These are phyloP conservation scores for Fusarium luffae DNA, from an alignment of 2,329 filamentous ascomycete genomes.

Conservation along the genomic window DNA sequence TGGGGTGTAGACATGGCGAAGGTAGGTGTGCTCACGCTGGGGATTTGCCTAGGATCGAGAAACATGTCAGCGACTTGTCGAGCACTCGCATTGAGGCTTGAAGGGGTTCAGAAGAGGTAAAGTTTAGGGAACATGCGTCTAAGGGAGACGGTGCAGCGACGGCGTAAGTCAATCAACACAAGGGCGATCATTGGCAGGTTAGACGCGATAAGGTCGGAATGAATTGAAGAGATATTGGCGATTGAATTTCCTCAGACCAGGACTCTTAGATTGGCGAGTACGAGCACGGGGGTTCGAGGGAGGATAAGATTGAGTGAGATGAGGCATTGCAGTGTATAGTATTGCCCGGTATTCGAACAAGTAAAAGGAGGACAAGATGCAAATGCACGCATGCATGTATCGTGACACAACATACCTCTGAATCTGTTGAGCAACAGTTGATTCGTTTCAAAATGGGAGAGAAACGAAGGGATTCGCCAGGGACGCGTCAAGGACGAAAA, in stretches of 20 bases:
- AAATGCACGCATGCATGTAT: constrained; percentile 10
- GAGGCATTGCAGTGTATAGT: constrained; percentile 6
- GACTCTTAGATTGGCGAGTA: constrained; percentile 11
- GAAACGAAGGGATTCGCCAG: constrained; percentile 20
- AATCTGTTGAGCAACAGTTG: constrained; percentile 16
- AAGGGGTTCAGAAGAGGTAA: constrained; percentile 10
- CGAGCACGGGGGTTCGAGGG: constrained; percentile 14
- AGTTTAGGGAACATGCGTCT: constrained; percentile 6
- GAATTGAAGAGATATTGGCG: constrained; percentile 28
- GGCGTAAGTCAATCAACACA: constrained; percentile 17
- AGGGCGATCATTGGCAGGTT: constrained; percentile 21
- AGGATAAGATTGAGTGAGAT: background rate
- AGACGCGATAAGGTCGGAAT: constrained; percentile 29
- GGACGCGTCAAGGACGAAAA: constrained; percentile 23
- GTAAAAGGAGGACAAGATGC: constrained; percentile 16
- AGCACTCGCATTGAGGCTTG: constrained; percentile 11
- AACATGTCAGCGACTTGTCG: constrained; percentile 50
- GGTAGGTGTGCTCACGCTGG: constrained; percentile 35
- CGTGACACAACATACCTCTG: constrained; percentile 39
- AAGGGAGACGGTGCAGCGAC: constrained; percentile 18
- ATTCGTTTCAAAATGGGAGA: constrained; percentile 8
- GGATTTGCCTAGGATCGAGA: constrained; percentile 46
- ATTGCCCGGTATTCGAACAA: constrained; percentile 3
- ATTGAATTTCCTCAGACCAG: constrained; percentile 5
- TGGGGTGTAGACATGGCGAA: constrained; percentile 50